Percentiles rank a stretch among this genome's conserved stretches.
These are phyloP conservation scores for Penicillium goetzii DNA, from an alignment of 495 filamentous ascomycete species.

Conservation along the genomic window DNA sequence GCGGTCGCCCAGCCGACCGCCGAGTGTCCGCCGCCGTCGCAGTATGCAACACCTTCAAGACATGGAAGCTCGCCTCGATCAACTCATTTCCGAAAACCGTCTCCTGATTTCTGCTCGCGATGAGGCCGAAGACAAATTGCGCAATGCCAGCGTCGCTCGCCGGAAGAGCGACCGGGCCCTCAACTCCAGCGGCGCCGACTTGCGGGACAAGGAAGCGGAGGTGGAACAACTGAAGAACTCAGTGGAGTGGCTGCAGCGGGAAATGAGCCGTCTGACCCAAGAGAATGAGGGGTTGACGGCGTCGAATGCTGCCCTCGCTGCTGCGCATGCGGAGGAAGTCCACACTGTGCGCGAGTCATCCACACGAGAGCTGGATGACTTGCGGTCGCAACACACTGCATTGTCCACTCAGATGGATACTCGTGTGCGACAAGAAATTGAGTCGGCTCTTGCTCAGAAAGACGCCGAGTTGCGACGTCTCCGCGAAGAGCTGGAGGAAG, in stretches of 20 bases:
- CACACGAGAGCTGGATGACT: slow-evolving; percentile 64
- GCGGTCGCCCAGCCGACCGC: slow-evolving; percentile 90
- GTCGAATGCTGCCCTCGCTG: slow-evolving; percentile 68
- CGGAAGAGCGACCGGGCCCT: slow-evolving; percentile 60
- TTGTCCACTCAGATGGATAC: slow-evolving; percentile 66
- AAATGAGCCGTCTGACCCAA: slow-evolving; percentile 72
- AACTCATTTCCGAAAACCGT: slow-evolving; percentile 80
- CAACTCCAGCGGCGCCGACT: slow-evolving; percentile 56
- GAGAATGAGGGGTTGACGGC: slow-evolving; percentile 73
- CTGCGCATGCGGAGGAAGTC: slow-evolving; percentile 66
- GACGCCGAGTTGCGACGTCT: slow-evolving; percentile 79
- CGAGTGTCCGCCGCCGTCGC: slow-evolving; percentile 91
- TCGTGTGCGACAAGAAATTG: slow-evolving; percentile 63
- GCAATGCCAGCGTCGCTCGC: slow-evolving; percentile 59
- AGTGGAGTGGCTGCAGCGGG: slow-evolving; percentile 75
- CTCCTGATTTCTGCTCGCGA: slow-evolving; percentile 71
- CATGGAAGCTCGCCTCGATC: slow-evolving; percentile 74
- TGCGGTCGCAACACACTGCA: slow-evolving; percentile 61
- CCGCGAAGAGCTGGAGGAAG: slow-evolving; percentile 73
- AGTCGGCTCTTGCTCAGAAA: slow-evolving; percentile 65
- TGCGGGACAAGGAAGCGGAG: slow-evolving; percentile 70
- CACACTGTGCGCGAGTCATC: slow-evolving; percentile 56
- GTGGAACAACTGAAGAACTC: slow-evolving; percentile 78
- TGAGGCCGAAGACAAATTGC: slow-evolving; percentile 63
- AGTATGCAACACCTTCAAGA: slow-evolving; percentile 93